Base-by-base conservation (phyloP, 2,329 filamentous ascomycete species). In the Monosporascus sp. region DNA sequence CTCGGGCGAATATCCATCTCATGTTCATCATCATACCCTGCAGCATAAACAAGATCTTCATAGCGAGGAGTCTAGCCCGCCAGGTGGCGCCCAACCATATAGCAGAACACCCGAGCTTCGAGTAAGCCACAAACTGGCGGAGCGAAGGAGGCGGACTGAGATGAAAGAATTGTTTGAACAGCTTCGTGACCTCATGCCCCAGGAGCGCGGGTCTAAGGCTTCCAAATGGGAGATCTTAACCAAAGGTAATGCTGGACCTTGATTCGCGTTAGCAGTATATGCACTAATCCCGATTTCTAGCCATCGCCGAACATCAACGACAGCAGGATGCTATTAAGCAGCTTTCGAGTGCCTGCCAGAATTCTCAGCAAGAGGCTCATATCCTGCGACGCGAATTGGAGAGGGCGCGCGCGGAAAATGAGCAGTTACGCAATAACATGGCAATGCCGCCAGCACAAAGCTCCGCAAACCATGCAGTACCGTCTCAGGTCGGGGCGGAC, bases 201-300 rank as follows among this genome's bases (percentile, higher is more conserved):
- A 91, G 61, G 89, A 90, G 63, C 83, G 89, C 17, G 89, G 89
- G 1, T 87, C 87, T 24, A 95, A 94, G 68, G 89, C 89, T 0
- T 92, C 88, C 60, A 95, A 95, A 63, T 95, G 89, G 89, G 89
- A 95, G 63, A 91, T 93, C 48, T 68, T 95, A 17, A 91, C 88
- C 3, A 93, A 93, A 77, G 88, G 89, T 92, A 74, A 57, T 79
- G 67, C n/a, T 11, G 26, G 6, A 35, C 35, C 5, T 31, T 44
- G 20, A 44, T 51, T 38, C 20, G 43, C n/a, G 5, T 28, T 51
- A 26, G 15, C 20, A 7, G 6, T 51, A 37, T 51, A 59, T 46
- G 58, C 57, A 51, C 57, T 68, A 26, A 68, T 48, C 22, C 45
- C 2, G 28, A 1, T 18, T 26, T n/a, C 37, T 56, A 85, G 83